A percentile compares a stretch with the other conserved stretches of the same genome.
Conservation (phyloP, 2,329 filamentous ascomycete genomes). For the Aureobasidium sp. region DNA sequence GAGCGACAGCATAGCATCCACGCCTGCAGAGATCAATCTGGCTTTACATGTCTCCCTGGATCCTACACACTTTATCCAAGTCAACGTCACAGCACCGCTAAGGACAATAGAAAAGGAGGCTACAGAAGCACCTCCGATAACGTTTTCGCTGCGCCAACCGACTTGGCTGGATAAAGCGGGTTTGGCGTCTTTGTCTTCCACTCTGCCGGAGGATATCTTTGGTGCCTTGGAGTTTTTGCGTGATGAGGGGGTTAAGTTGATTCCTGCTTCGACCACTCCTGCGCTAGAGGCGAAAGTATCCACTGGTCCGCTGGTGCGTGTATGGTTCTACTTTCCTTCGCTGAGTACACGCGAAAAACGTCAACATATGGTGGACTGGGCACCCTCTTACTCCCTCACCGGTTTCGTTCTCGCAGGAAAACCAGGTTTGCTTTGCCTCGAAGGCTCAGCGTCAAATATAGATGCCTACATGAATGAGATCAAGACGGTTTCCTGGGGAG, state of each 20-base stretch:
- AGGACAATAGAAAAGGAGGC: slow-evolving; percentile 12
- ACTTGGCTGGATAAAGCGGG: slow-evolving; percentile 48
- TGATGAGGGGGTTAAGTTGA: slow-evolving; percentile 29
- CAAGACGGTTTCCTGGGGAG: slow-evolving; percentile 57
- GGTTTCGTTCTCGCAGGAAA: slow-evolving; percentile 57
- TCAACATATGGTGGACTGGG: slow-evolving; percentile 50
- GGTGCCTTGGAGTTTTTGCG: slow-evolving; percentile 41
- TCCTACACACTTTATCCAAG: slow-evolving; percentile 21
- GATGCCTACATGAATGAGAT: slow-evolving; percentile 58
- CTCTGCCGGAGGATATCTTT: slow-evolving; percentile 36
- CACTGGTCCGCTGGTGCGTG: slow-evolving; percentile 38
- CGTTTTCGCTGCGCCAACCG: slow-evolving; percentile 43
- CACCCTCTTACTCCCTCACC: slow-evolving; percentile 47
- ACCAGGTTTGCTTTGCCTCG: slow-evolving; percentile 49
- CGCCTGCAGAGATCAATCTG: slow-evolving; percentile 1
- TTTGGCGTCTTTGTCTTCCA: slow-evolving; percentile 21
- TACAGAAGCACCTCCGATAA: slow-evolving; percentile 36
- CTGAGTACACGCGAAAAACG: slow-evolving; percentile 54
- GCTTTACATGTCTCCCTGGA: neutral
- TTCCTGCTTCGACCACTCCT: neutral
- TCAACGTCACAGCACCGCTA: slow-evolving; percentile 34
- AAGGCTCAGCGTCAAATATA: slow-evolving; percentile 42
- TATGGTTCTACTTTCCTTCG: slow-evolving; percentile 59
- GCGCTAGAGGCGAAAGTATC: neutral
- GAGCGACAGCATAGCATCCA: neutral